Base-by-base conservation (phyloP, 2,329 filamentous ascomycete species). In the Penicillium brasilianum region DNA sequence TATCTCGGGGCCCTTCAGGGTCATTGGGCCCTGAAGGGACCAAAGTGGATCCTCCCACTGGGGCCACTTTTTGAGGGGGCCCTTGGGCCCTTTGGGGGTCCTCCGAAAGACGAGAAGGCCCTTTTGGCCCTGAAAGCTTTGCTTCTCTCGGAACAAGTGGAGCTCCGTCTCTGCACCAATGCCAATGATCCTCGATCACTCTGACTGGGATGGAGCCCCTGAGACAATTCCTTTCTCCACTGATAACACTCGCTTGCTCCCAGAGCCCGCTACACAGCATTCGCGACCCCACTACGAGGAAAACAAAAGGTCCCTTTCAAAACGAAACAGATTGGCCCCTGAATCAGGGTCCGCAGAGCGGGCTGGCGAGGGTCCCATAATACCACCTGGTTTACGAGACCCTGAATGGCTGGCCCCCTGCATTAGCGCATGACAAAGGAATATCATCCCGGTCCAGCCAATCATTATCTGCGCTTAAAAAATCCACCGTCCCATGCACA, bases 111-210 rank as follows among this genome's bases (percentile, higher is more conserved):
- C 25, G 25, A 28, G 25, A 28, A 28, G 25, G 25, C 52, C 60
- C 60, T 53, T 58, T 28, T 63, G 63, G 62, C 41, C 50, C 51
- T 41, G 36, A 20, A 20, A 28, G 14, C 51, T 54, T 41, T 41
- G 34, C 51, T 54, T 54, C 36, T 54, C 43, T 54, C 36, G 25
- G 51, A 43, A 22, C 13, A 6, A 4, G 36, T 41, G 32, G 37
- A 44, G 43, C 36, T 16, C 10, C 10, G 6, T n/a, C 25, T 34
- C 9, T 22, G n/a, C 20, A 4, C 52, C 51, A 39, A 18, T 25
- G 20, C 30, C 20, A 18, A 50, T 51, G 11, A 34, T n/a, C 30
- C 30, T 18, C 28, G 18, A 36, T 13, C 5, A 28, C 30, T 28
- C 30, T 49, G 46, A 28, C 44, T 49, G 28, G 25, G 46, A 34